Evolutionary conservation across 352 stramenopile genomes (phyloP), one percentile per base, ranked within the genome.

Genomic region (Globisporangium orthogonon): DNA sequence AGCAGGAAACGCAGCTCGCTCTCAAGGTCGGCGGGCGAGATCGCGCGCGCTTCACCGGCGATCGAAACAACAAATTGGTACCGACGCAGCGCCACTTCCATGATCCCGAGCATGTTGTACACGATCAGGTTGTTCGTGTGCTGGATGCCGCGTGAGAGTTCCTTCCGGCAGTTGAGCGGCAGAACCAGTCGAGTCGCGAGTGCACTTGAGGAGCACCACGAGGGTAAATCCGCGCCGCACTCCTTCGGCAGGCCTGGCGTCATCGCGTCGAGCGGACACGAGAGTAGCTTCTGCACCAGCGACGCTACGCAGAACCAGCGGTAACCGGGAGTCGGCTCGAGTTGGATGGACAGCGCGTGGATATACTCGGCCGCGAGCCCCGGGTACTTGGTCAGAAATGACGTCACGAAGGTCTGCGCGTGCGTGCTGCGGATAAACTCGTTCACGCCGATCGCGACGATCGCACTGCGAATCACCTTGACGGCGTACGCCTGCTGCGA

Each of bases 81-180:
- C 18, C 85, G 79, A 28, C 66, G 68, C 29, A 95, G 56, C 1
- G 70, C 73, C 2, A 70, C 69, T 30, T 91, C 72, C 41, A 94
- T 76, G 18, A 95, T 49, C 0, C 82, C 80, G 11, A 95, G 68
- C 6, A 71, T 69, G 46, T 71, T 79, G 65, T 91, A 92, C 7
- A 95, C 76, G 15, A 95, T 71, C 18, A 95, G 61, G 33, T 78
- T 70, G 58, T 85, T 89, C 35, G 53, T 59, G 60, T 94, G 80
- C 63, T 95, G 86, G 18, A 95, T 76, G 43, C 82, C 70, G 30
- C 85, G 83, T 7, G 83, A 90, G 1, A 95, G 73, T 53, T 91
- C 86, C 57, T 94, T 95, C 18, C 74, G 76, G 37, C 77, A 86
- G 33, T 66, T 89, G 33, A 84, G 61, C 13, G 86, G 86, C 31